Percentiles rank a stretch among this genome's conserved stretches.
Conservation (phyloP, 2,329 filamentous ascomycete species). For the Peltaster fructicola region DNA sequence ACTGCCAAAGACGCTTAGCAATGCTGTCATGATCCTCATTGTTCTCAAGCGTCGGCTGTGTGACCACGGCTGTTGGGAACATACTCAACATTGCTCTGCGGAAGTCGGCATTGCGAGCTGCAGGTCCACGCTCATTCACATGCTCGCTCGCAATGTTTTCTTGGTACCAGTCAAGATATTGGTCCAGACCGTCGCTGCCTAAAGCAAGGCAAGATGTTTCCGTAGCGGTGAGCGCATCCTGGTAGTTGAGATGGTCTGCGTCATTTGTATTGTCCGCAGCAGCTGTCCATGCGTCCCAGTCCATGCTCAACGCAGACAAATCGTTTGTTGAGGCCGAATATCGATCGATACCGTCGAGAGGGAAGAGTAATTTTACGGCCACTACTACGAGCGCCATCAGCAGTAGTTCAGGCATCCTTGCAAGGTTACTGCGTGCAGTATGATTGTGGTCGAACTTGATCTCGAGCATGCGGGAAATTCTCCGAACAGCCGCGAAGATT, state of each 20-base stretch:
- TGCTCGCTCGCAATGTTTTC: conserved; percentile 40
- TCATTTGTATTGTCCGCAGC: conserved; percentile 25
- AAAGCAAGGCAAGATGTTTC: conserved; percentile 47
- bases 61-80: no score
- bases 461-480: conserved; percentile 34
- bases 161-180: conserved; percentile 68
- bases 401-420: conserved; percentile 66
- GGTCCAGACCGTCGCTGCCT: conserved; percentile 44
- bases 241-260: conserved; percentile 15
- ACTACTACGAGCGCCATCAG: conserved; percentile 55
- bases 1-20: no score
- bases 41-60: no score
- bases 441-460: no score
- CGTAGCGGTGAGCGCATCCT: conserved; percentile 34
- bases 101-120: conserved; percentile 21
- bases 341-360: conserved; percentile 44
- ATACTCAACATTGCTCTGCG: conserved; percentile 22
- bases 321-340: conserved; percentile 35
- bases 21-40: no score
- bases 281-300: conserved; percentile 55
- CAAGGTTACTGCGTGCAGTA: no score
- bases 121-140: conserved; percentile 17
- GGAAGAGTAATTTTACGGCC: conserved; percentile 61
- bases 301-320: conserved; percentile 40
- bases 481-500: conserved; percentile 40